Evolutionary conservation across 352 stramenopile genomes (phyloP).

Genomic region (Globisporangium viniferum): DNA sequence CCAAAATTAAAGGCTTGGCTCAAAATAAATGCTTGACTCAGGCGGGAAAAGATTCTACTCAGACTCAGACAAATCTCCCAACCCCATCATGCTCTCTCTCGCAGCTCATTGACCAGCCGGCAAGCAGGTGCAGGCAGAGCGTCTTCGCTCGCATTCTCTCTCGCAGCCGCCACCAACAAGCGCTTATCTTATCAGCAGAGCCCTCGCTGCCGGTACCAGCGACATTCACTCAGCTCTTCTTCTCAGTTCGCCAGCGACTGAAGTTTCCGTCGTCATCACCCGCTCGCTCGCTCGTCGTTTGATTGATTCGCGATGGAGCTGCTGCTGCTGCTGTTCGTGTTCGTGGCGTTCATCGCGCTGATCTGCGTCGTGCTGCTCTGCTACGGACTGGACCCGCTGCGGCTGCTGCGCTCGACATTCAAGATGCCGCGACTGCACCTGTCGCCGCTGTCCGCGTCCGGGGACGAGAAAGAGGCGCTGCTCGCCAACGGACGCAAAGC

Average conservation of each 20-base stretch:
- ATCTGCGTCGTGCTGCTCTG: conserved; percentile 43
- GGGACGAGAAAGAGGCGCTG: conserved; percentile 51
- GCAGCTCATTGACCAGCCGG: not conserved
- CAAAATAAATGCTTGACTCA: not conserved
- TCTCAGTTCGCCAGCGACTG: not conserved
- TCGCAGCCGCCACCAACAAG: not conserved
- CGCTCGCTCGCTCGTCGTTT: not conserved
- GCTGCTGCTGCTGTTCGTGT: conserved; percentile 31
- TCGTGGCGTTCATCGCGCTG: conserved; percentile 34
- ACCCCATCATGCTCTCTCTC: not conserved
- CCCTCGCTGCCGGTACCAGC: not conserved
- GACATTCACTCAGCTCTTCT: not conserved
- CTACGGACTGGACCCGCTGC: conserved; percentile 58
- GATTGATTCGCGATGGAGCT: conserved; percentile 31
- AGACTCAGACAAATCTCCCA: conserved; percentile 8
- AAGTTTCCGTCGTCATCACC: not conserved
- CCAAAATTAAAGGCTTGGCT: no score
- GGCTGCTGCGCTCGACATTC: conserved; percentile 57
- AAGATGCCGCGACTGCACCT: conserved; percentile 48
- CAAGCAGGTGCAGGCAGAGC: not conserved
- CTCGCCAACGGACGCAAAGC: conserved; percentile 36
- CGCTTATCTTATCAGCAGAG: not conserved
- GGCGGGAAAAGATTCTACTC: conserved; percentile 10
- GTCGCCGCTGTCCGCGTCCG: conserved; percentile 32
- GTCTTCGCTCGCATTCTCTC: not conserved